Evolutionary conservation across 1,284 basidiomycete species (phyloP), one percentile per base, ranked within the genome.

Genomic region (Neotropicomus parvogracilis): DNA sequence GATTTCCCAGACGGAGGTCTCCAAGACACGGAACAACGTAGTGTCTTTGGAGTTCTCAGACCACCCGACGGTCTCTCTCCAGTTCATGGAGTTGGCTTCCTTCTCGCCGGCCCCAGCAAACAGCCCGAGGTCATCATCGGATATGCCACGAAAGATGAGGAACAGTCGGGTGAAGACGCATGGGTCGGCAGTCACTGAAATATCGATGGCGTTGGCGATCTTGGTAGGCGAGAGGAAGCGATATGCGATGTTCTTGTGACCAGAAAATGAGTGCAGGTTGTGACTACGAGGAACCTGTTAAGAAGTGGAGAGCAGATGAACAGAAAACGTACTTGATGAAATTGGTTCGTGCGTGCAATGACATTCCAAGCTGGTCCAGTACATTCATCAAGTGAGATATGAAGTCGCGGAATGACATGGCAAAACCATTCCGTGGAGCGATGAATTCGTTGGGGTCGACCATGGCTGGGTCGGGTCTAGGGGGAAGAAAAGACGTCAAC

Each of bases 121-220:
- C 26, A 78, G 64, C 19, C 75, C 76, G 51, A 87, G 69, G 51
- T 91, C 88, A 46, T 90, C 88, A 54, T 91, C 88, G n/a, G 75
- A 75, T 20, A 91, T 66, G 0, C 88, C 88, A 27, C 87, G 81
- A 70, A 82, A 90, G 65, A 91, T 87, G 46, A 91, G 75, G 73
- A 91, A 91, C 21, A 91, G 68, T 19, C 88, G 81, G n/a, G 85
- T 90, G 66, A 88, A 90, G 50, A 85, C 72, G 61, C 86, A 88
- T 21, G 83, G 80, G 46, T 88, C 85, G 13, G 78, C 75, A 1
- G 84, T 85, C n/a, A 90, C 81, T 2, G 81, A 81, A 54, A 91
- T 87, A 61, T 91, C 88, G 51, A 91, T 80, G n/a, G 88, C 88
- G 1, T 85, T 80, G 8, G 87, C 85, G 40, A 91, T 84, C 55